phyloP scores from a whole-genome alignment of 352 stramenopile species.

The Pythium periplocum region DNA sequence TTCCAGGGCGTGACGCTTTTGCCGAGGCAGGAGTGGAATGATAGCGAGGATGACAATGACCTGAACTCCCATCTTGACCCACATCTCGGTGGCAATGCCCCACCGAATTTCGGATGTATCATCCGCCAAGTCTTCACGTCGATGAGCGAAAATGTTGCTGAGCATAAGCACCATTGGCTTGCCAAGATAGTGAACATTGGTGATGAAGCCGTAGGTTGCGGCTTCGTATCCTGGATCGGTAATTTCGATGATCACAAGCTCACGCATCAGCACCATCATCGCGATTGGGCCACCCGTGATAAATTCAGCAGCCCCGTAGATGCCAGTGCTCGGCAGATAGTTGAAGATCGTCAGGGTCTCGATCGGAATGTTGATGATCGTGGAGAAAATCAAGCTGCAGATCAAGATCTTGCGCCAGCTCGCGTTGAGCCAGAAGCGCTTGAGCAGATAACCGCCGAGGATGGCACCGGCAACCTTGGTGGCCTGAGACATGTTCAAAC shows the following conservation, averaged over 20 bases:
- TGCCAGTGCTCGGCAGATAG: not conserved
- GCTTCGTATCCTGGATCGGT: slow-evolving; percentile 1
- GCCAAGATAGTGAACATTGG: not conserved
- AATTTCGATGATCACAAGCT: slow-evolving; percentile 5
- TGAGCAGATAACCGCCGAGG: too few relatives aligned
- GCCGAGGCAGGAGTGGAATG: slow-evolving; percentile 12
- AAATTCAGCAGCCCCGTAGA: not conserved
- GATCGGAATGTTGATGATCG: not conserved
- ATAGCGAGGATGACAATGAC: slow-evolving; percentile 9
- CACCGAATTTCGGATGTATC: slow-evolving; percentile 5
- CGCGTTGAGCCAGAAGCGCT: not conserved
- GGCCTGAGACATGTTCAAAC: too few relatives aligned
- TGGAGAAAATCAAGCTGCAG: not conserved
- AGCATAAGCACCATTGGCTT: not conserved
- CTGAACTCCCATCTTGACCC: slow-evolving; percentile 4
- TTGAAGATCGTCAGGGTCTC: not conserved
- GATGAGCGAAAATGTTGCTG: slow-evolving; percentile 2
- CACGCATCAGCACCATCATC: not conserved
- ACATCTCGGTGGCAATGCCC: slow-evolving; percentile 6
- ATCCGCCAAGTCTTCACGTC: not conserved
- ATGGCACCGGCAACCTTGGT: too few relatives aligned
- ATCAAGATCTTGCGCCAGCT: not conserved
- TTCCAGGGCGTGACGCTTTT: slow-evolving; percentile 13
- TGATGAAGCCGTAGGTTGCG: slow-evolving; percentile 3
- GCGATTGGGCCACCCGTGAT: not conserved